Evolutionary conservation across 306 rosid genomes (phyloP), one percentile per base, ranked within the genome.

Genomic region (Betula pendula): DNA sequence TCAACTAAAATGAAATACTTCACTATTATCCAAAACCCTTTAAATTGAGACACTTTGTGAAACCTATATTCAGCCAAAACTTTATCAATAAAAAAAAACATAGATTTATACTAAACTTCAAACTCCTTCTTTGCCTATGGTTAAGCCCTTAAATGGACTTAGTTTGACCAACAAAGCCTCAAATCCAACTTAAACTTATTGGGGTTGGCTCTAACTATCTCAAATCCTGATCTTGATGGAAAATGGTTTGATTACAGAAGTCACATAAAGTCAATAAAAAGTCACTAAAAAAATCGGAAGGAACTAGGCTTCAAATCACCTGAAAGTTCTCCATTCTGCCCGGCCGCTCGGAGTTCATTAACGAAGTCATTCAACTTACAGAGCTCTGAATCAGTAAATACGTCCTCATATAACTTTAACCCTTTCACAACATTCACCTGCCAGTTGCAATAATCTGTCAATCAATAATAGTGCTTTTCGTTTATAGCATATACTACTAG

Each of bases 371-470:
- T 73, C 85, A 96, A 80, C 81, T 91, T 96, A 79, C 83, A 76
- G 80, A 96, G 81, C 75, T 96, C 98, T 66, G 87, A 79, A 29
- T 88, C 89, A 45, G 94, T 86, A 79, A 96, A 96, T 68, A 90
- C 33, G 56, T 93, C 91, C 48, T 96, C 98, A 79, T 87, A 93
- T 76, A 93, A 82, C 84, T 96, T 96, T 70, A 96, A 81, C 6
- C 99, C 99, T 75, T 92, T 96, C 78, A 96, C 99, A 55, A 93
- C 99, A 90, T 96, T 96, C 81, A 93, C 98, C 99, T 96, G 91
- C 77, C 83, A 90, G 74, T 66, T 68, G 58, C 80, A 80, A 66
- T 42, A 51, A 76, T 58, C 76, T 68, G 49, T 77, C 81, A 78
- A 66, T 84, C 79, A 89, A 65, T 68, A 72, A 68, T 16, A 27